Evolutionary conservation across 805 yeast genomes (phyloP), one percentile per base, ranked within the genome.

Genomic region (Yarrowia sp.): DNA sequence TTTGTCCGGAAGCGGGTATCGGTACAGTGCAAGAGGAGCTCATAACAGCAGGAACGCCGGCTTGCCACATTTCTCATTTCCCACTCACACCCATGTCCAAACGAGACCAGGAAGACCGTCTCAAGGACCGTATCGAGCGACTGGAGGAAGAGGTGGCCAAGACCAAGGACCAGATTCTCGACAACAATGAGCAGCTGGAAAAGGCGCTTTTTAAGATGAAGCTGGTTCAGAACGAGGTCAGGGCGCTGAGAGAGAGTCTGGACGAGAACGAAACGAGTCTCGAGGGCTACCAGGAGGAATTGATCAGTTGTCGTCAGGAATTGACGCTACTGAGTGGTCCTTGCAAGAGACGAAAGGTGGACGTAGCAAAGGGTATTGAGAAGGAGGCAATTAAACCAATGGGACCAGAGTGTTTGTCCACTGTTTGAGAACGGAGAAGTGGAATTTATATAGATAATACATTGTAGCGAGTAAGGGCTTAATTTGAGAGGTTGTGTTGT

Each of bases 41-140:
- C 30, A 24, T 24, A 24, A 24, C 30, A 24, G 30, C 30, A 24
- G 30, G 30, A 24, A 24, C 30, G 3, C 30, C 30, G 30, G 30
- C 30, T 24, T 24, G 3, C 30, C 30, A 24, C 30, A 24, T 24
- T 24, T 24, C 30, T 24, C 30, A 24, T 24, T 24, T 24, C 30
- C 6, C 30, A 24, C 30, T 24, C 30, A 24, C 14, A 9, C 17
- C 17, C n/a, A 47, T 47, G 53, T 30, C 38, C 19, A 47, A 47
- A 47, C 53, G 36, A 15, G 53, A 47, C 53, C 36, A 33, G 38
- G 53, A 47, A 47, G 38, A 15, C 19, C 53, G 19, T 9, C 53
- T 47, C 36, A 47, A 33, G 36, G 53, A 33, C 36, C 53, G 36
- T 7, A 30, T 47, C 4, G 36, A 30, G 19, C 19, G 19, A 14